Evolutionary conservation across 306 rosid species (phyloP), one percentile per base, ranked within the genome.

Genomic region (Acmispon strigosus): DNA sequence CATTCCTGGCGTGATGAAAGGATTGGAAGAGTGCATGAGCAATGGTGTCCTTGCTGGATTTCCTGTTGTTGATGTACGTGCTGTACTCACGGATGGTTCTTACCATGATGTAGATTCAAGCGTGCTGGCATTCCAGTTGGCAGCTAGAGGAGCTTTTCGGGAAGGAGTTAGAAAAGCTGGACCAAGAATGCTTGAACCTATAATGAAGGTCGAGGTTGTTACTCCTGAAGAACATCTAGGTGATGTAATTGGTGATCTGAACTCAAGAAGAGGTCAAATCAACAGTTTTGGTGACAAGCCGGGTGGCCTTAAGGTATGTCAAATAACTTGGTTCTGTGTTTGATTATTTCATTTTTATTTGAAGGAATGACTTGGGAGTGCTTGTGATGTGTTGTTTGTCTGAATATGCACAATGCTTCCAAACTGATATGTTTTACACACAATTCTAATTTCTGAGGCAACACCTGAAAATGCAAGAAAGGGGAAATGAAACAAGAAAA

Each of bases 21-120:
- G 99, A 80, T 81, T 94, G 81, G 96, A 94, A 86, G 99, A 94
- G 85, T 94, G 95, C 53, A 86, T 94, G 97, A 82, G 87, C 74
- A 94, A 83, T 1, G 99, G 99, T 68, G 96, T 94, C 65, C 96
- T 94, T 37, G 99, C 97, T 10, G 97, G 99, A 50, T 94, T 82
- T 77, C 99, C 99, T 1, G 97, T 94, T 10, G 99, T 91, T 0
- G 99, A 91, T 17, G 89, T 94, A 18, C 92, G 97, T 0, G 95
- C 99, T 0, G 90, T 79, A 24, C 95, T 91, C 44, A 83, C 78
- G 0, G 99, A 91, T 75, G 97, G 99, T 55, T 66, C 96, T 11
- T 94, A 94, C 86, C 99, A 94, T 6, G 99, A 94, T 69, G 97
- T 94, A 0, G 99, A 94, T 80, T 94, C 99, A 12, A 91, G 99